Conservation (phyloP, 2,329 filamentous ascomycete genomes). For the Blastomyces parvus region DNA sequence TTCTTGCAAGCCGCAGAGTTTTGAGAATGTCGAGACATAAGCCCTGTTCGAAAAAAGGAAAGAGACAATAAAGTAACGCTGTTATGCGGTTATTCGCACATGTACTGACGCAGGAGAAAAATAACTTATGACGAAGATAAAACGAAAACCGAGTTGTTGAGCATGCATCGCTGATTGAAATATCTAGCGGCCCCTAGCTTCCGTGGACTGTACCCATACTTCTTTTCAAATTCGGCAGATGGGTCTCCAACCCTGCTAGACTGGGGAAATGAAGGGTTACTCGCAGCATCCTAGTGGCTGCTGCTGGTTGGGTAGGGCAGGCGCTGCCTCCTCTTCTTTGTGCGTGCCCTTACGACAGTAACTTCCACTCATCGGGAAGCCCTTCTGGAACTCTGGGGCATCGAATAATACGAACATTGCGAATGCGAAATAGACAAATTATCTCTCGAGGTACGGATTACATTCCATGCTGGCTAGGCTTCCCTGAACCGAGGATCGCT, state of each 20-base stretch:
- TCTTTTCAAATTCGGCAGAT: constrained; percentile 2
- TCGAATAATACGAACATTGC: constrained; percentile 22
- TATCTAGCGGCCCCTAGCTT: constrained; percentile 1
- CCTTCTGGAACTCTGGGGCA: constrained; percentile 17
- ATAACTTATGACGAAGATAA: not conserved
- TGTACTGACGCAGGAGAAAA: not conserved
- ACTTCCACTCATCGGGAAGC: constrained; percentile 14
- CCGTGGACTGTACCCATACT: not conserved
- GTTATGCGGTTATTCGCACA: not conserved
- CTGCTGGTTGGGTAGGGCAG: not conserved
- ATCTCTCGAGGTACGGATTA: constrained; percentile 5
- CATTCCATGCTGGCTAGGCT: constrained; percentile 8
- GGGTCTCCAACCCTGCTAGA: not conserved
- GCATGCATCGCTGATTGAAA: not conserved
- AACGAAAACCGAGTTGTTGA: constrained; percentile 2
- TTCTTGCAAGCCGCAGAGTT: not conserved
- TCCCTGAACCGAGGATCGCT: not conserved
- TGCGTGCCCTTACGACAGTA: constrained; percentile 21
- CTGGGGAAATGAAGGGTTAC: constrained; percentile 10
- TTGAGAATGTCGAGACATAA: not conserved
- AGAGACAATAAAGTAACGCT: not conserved
- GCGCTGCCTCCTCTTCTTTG: constrained; percentile 22
- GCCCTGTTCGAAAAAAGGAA: not conserved
- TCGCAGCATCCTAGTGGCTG: constrained; percentile 4
- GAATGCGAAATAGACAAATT: constrained; percentile 16